Evolutionary conservation across 805 yeast genomes (phyloP).

Genomic region (Wickerhamomyces mucosus): DNA sequence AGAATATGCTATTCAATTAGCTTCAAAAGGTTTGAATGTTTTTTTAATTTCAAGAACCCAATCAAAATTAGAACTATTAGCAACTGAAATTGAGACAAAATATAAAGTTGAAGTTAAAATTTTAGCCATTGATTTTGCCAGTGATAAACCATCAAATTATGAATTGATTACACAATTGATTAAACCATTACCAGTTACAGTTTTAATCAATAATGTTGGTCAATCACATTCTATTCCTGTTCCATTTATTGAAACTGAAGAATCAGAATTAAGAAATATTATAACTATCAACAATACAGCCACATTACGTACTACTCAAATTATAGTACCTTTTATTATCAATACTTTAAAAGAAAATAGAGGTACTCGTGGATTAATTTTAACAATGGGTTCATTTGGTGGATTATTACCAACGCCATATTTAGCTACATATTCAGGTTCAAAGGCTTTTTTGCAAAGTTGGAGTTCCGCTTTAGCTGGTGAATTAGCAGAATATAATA

Average conservation of each 20-base stretch:
- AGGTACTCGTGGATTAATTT: constrained; percentile 57
- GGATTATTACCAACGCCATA: constrained; percentile 90
- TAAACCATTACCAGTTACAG: constrained; percentile 50
- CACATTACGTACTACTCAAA: constrained; percentile 75
- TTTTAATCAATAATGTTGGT: constrained; percentile 89
- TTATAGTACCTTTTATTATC: constrained; percentile 63
- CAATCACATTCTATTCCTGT: constrained; percentile 93
- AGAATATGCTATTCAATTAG: constrained; percentile 82
- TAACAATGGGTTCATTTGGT: constrained; percentile 96
- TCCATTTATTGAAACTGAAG: constrained; percentile 75
- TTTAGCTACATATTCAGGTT: constrained; percentile 90
- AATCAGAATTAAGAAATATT: constrained; percentile 66
- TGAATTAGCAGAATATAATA: constrained; percentile 56
- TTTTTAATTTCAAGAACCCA: constrained; percentile 79
- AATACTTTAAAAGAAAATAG: constrained; percentile 36
- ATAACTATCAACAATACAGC: constrained; percentile 79
- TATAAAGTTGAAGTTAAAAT: constrained; percentile 54
- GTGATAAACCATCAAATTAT: constrained; percentile 52
- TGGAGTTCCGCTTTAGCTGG: constrained; percentile 90
- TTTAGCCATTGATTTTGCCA: constrained; percentile 72
- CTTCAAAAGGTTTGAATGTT: constrained; percentile 73
- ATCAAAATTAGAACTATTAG: constrained; percentile 59
- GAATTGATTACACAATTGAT: constrained; percentile 35
- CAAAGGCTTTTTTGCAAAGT: constrained; percentile 87
- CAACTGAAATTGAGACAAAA: constrained; percentile 51